Evolutionary conservation across 1,139 yeast genomes (phyloP).

Genomic region (Trichomonascaceae sp.): DNA sequence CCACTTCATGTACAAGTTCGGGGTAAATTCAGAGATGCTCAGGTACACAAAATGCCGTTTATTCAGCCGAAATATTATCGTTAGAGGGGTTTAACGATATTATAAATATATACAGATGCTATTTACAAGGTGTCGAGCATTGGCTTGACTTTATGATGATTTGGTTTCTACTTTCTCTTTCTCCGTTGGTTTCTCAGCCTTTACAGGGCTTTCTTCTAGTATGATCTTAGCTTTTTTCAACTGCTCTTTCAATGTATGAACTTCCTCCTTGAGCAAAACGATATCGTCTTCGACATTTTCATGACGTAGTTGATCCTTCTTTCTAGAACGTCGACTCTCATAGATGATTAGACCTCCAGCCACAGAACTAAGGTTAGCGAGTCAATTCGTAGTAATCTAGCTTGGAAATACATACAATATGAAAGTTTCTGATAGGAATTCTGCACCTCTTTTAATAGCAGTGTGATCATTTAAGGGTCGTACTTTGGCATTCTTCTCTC

Average conservation of each 20-base stretch:
- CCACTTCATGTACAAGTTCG: constrained; percentile 69
- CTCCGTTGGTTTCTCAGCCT: neutral
- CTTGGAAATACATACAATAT: constrained; percentile 40
- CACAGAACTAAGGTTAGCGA: constrained; percentile 35
- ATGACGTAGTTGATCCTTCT: constrained; percentile 56
- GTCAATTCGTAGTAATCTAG: constrained; percentile 5
- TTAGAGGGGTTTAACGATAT: constrained; percentile 14
- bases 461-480: constrained; percentile 79
- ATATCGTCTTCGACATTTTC: constrained; percentile 67
- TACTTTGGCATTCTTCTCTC: constrained; percentile 49
- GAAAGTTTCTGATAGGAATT: constrained; percentile 67
- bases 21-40: constrained; percentile 74
- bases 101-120: neutral
- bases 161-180: neutral
- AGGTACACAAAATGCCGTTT: constrained; percentile 76
- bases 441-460: constrained; percentile 83
- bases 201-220: constrained; percentile 40
- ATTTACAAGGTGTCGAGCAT: neutral
- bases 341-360: constrained; percentile 75
- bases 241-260: constrained; percentile 51
- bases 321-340: constrained; percentile 64
- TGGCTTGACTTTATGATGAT: neutral
- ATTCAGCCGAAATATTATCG: constrained; percentile 67
- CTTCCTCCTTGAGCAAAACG: constrained; percentile 60
- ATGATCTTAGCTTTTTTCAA: constrained; percentile 40